These are phyloP conservation scores for Aspergillus baeticus DNA, from an alignment of 495 filamentous ascomycete genomes.

Conservation along the genomic window DNA sequence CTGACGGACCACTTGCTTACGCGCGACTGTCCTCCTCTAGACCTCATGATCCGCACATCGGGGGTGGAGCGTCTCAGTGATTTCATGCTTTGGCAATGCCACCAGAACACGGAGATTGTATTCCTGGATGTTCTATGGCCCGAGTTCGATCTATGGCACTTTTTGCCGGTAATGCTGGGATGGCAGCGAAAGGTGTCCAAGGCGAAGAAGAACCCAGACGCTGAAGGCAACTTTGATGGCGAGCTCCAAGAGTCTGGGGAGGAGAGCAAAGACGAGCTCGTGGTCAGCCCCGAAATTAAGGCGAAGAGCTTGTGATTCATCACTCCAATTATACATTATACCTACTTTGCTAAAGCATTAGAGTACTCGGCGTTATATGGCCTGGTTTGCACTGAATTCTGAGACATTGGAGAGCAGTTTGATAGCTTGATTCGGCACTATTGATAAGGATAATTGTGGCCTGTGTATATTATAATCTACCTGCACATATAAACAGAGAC, in stretches of 20 bases:
- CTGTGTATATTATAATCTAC: neutral
- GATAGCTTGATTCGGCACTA: slow-evolving; percentile 2
- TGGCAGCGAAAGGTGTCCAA: slow-evolving; percentile 76
- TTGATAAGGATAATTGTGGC: slow-evolving; percentile 1
- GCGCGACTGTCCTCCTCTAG: slow-evolving; percentile 77
- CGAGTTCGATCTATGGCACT: slow-evolving; percentile 93
- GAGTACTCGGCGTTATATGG: slow-evolving; percentile 8
- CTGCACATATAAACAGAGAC: neutral
- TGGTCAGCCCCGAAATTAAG: slow-evolving; percentile 25
- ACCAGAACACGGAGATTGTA: slow-evolving; percentile 85
- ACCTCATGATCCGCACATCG: slow-evolving; percentile 85
- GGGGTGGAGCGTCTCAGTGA: slow-evolving; percentile 90
- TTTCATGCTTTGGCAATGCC: slow-evolving; percentile 98
- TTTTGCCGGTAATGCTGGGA: slow-evolving; percentile 84
- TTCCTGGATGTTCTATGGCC: slow-evolving; percentile 95
- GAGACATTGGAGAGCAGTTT: neutral
- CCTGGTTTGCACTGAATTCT: neutral
- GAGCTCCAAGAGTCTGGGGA: slow-evolving; percentile 28
- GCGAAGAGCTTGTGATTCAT: slow-evolving; percentile 30
- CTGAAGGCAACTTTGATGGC: slow-evolving; percentile 45
- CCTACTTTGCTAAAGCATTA: slow-evolving; percentile 6
- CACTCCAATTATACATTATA: slow-evolving; percentile 14
- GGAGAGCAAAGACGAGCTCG: slow-evolving; percentile 21
- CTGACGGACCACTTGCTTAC: slow-evolving; percentile 82
- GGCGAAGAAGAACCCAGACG: slow-evolving; percentile 39